Conservation (phyloP, 176 grass and related monocot genomes). For the Eragrostis curvula region DNA sequence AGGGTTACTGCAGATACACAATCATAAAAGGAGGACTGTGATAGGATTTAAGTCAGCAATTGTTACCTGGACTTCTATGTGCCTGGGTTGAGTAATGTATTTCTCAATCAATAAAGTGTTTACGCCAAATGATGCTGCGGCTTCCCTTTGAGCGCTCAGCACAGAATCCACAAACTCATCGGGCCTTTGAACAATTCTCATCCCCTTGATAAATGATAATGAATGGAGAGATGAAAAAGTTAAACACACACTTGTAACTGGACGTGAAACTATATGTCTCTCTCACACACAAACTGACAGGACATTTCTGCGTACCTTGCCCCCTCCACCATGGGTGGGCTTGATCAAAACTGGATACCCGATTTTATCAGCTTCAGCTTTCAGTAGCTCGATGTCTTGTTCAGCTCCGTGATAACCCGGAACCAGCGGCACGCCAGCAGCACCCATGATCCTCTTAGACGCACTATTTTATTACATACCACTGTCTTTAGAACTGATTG, state of each 20-base stretch:
- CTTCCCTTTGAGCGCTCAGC: constrained; percentile 84
- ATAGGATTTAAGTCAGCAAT: neutral
- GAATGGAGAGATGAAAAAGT: neutral
- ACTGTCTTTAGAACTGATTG: constrained; percentile 10
- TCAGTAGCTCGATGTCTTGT: constrained; percentile 82
- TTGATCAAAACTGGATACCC: constrained; percentile 96
- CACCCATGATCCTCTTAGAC: constrained; percentile 97
- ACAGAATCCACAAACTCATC: constrained; percentile 80
- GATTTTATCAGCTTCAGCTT: constrained; percentile 86
- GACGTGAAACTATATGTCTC: neutral
- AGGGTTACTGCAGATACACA: neutral
- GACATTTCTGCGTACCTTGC: constrained; percentile 61
- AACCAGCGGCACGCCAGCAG: constrained; percentile 82
- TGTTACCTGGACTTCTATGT: constrained; percentile 92
- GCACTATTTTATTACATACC: constrained; percentile 58
- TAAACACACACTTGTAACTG: neutral
- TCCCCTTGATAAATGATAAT: constrained; percentile 67
- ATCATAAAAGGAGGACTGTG: constrained; percentile 11
- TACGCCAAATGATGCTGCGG: constrained; percentile 89
- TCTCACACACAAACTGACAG: neutral
- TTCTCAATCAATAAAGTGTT: constrained; percentile 86
- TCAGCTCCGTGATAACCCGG: constrained; percentile 90
- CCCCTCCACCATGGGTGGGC: constrained; percentile 94
- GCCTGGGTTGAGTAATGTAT: constrained; percentile 94
- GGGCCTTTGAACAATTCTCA: constrained; percentile 86